phyloP scores from a whole-genome alignment of 2,329 filamentous ascomycete genomes.

The Verticillium klebahnii region DNA sequence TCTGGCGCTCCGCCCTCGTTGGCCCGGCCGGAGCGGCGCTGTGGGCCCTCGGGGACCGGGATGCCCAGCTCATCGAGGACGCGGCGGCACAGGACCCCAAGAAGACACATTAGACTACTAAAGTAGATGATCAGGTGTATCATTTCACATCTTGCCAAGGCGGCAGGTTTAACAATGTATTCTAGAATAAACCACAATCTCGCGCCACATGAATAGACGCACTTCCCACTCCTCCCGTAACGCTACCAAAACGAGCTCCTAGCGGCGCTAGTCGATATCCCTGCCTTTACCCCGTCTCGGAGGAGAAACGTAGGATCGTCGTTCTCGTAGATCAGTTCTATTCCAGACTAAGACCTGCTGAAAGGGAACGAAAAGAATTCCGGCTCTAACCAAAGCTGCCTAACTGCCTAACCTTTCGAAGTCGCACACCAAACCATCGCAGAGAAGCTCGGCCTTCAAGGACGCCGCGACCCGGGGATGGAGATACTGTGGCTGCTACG shows the following conservation, averaged over 20 bases:
- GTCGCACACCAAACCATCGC: neutral
- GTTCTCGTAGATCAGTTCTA: no score
- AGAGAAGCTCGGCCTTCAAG: neutral
- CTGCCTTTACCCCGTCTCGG: no score
- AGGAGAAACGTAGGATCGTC: no score
- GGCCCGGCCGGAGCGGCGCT: slow-evolving; percentile 14
- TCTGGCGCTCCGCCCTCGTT: slow-evolving; percentile 6
- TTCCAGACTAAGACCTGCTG: no score
- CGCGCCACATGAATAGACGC: no score
- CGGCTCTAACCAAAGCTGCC: no score
- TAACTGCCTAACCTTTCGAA: neutral
- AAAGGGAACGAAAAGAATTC: no score
- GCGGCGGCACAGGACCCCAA: neutral
- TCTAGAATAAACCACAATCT: no score
- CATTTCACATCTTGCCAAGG: neutral
- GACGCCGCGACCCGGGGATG: neutral
- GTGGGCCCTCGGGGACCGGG: slow-evolving; percentile 14
- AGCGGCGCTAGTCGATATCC: no score
- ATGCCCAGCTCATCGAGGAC: slow-evolving; percentile 3
- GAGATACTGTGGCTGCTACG: neutral
- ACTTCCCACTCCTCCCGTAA: no score
- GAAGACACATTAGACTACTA: neutral
- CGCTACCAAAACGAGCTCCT: no score
- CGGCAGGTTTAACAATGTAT: no score
- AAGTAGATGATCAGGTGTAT: neutral